Evolutionary conservation across 805 yeast species (phyloP).

Genomic region (Saccharomycopsis sp.): DNA sequence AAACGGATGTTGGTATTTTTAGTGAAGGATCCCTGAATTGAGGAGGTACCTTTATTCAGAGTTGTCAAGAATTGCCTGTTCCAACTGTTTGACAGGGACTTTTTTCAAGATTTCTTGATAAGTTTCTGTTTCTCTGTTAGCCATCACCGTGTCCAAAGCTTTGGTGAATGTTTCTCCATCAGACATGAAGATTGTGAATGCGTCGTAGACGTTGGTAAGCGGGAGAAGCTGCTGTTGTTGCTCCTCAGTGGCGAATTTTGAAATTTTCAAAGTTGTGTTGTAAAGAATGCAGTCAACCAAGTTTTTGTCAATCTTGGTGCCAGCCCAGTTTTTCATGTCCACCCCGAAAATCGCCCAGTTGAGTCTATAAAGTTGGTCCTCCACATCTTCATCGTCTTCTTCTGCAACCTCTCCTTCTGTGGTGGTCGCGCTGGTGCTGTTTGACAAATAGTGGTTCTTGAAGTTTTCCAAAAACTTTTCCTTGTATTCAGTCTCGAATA

Average conservation of each 20-base stretch:
- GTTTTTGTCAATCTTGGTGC: conserved; percentile 35
- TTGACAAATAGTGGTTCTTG: conserved; percentile 42
- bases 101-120: conserved; percentile 11
- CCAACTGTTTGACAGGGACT: conserved; percentile 21
- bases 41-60: too few relatives aligned
- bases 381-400: conserved; percentile 48
- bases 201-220: conserved; percentile 16
- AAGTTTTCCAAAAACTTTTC: conserved; percentile 47
- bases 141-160: conserved; percentile 10
- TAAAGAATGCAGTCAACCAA: conserved; percentile 60
- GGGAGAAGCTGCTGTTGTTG: conserved; percentile 16
- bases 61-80: conserved; percentile 16
- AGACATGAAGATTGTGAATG: conserved; percentile 18
- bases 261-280: conserved; percentile 60
- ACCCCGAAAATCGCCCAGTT: conserved; percentile 84
- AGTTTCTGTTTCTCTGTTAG: conserved; percentile 7
- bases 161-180: conserved; percentile 5
- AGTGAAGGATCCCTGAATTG: too few relatives aligned
- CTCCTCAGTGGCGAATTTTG: conserved; percentile 41
- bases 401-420: conserved; percentile 37
- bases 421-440: background rate
- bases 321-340: conserved; percentile 29
- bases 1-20: too few relatives aligned
- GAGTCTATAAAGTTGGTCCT: conserved; percentile 65
- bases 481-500: conserved; percentile 36